Conservation (phyloP, 2,329 filamentous ascomycete species). For the Aureobasidium sp. region DNA sequence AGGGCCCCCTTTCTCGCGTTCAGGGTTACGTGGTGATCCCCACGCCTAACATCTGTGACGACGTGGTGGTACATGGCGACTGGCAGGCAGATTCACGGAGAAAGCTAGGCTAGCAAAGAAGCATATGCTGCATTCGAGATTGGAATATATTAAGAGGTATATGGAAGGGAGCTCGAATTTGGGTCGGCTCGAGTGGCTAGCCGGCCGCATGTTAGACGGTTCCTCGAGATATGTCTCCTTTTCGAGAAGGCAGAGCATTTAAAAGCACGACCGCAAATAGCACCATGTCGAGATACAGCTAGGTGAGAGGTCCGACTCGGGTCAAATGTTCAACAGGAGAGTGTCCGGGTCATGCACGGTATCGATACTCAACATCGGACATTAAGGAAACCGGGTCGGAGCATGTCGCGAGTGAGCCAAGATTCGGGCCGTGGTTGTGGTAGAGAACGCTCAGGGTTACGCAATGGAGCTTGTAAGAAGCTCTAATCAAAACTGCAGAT, state of each 20-base stretch:
- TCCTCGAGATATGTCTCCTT: neutral
- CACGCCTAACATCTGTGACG: neutral
- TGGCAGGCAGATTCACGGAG: neutral
- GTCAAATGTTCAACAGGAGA: neutral
- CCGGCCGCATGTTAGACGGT: neutral
- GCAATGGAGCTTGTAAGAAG: neutral
- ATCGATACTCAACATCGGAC: neutral
- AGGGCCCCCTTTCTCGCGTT: conserved; percentile 5
- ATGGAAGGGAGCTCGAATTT: neutral
- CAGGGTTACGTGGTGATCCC: conserved; percentile 8
- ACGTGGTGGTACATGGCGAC: neutral
- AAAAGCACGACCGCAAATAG: neutral
- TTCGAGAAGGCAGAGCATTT: neutral
- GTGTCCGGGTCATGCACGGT: neutral
- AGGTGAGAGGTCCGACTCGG: neutral
- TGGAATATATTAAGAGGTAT: neutral
- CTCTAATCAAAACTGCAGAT: neutral
- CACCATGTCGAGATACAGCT: neutral
- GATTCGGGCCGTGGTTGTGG: neutral
- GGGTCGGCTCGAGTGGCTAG: conserved; percentile 1
- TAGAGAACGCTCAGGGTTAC: neutral
- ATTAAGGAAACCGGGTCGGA: conserved; percentile 3
- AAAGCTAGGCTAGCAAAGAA: neutral
- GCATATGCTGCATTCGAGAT: neutral
- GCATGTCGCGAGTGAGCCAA: conserved; percentile 1